phyloP scores from a whole-genome alignment of 1,139 yeast genomes.

The Magnusiomyces ingens region DNA sequence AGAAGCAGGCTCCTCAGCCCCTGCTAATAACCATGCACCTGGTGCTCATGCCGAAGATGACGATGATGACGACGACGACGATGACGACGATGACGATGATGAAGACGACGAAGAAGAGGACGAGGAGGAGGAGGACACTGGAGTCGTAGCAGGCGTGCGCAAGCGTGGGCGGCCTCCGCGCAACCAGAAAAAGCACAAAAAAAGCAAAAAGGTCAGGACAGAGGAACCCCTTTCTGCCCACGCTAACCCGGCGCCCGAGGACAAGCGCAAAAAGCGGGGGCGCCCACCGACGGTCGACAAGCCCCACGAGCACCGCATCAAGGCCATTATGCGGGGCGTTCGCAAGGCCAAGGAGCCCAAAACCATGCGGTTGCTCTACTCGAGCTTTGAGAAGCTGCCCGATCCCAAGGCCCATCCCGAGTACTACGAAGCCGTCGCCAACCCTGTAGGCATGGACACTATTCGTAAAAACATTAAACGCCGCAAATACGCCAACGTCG shows the following conservation, averaged over 20 bases:
- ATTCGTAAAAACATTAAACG: slow-evolving; percentile 81
- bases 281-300: slow-evolving; percentile 94
- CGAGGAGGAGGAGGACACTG: slow-evolving; percentile 26
- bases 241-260: slow-evolving; percentile 28
- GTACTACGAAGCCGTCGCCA: slow-evolving; percentile 55
- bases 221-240: slow-evolving; percentile 18
- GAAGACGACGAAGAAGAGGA: slow-evolving; percentile 23
- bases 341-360: slow-evolving; percentile 61
- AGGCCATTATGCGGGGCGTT: slow-evolving; percentile 72
- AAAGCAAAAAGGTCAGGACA: slow-evolving; percentile 19
- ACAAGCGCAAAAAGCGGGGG: slow-evolving; percentile 72
- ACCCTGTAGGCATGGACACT: slow-evolving; percentile 77
- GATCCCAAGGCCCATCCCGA: slow-evolving; percentile 59
- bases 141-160: slow-evolving; percentile 19
- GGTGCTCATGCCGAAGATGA: background rate
- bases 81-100: slow-evolving; percentile 25
- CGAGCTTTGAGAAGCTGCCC: slow-evolving; percentile 75
- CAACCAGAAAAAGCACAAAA: slow-evolving; percentile 23
- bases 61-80: slow-evolving; percentile 30
- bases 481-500: slow-evolving; percentile 71
- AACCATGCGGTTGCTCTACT: slow-evolving; percentile 44
- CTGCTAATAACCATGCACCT: background rate
- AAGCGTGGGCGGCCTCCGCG: slow-evolving; percentile 25
- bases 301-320: slow-evolving; percentile 89
- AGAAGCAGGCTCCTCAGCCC: background rate